A percentile compares a stretch with the other conserved stretches of the same genome.
Conservation (phyloP, 2,329 filamentous ascomycete genomes). For the Phialemonium atrogriseum region DNA sequence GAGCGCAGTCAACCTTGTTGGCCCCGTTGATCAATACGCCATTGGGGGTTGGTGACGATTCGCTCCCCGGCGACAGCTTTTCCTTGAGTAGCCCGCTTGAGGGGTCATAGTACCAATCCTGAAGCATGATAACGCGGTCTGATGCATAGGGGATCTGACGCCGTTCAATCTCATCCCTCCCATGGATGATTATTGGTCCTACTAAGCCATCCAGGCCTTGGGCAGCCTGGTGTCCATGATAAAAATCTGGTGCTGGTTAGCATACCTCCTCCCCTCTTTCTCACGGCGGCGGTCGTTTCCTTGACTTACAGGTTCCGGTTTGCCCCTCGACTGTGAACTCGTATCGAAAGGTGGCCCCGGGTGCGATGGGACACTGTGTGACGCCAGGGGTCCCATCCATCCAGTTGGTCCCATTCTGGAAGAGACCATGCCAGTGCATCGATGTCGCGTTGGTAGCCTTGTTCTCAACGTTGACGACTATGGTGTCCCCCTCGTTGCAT, state of each 20-base stretch:
- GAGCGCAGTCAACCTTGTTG: conserved; percentile 30
- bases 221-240: conserved; percentile 44
- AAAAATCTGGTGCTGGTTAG: conserved; percentile 27
- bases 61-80: conserved; percentile 30
- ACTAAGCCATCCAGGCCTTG: conserved; percentile 61
- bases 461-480: conserved; percentile 57
- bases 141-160: conserved; percentile 42
- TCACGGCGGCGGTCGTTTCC: too few relatives aligned
- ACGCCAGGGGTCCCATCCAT: conserved; percentile 59
- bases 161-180: conserved; percentile 41
- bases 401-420: conserved; percentile 52
- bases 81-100: conserved; percentile 28
- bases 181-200: conserved; percentile 55
- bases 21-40: conserved; percentile 35
- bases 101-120: conserved; percentile 60
- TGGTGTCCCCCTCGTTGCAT: conserved; percentile 63
- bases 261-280: too few relatives aligned
- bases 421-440: conserved; percentile 62
- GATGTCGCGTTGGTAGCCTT: conserved; percentile 49
- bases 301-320: conserved; percentile 28
- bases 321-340: conserved; percentile 16
- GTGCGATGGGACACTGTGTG: conserved; percentile 52
- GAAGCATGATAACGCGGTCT: conserved; percentile 56
- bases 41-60: conserved; percentile 34
- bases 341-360: conserved; percentile 38